A percentile compares a stretch with the other conserved stretches of the same genome.
Evolutionary conservation across 768 basidiomycete genomes (phyloP).

Genomic region (Mycena rosella): DNA sequence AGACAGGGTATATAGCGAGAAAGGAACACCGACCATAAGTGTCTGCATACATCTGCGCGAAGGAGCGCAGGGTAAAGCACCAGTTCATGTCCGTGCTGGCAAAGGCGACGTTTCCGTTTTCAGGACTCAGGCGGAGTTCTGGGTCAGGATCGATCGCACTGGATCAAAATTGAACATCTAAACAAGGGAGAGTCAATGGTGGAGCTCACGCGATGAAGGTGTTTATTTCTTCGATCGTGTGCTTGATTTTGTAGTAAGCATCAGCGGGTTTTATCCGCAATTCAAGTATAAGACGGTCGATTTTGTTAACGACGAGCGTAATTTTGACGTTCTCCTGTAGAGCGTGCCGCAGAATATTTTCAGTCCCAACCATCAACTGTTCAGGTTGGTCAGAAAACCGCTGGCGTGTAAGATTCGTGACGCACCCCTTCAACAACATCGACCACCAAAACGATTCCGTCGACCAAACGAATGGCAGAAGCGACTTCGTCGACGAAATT

Average conservation of each 20-base stretch:
- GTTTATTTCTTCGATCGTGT: slow-evolving; percentile 99
- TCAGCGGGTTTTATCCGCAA: slow-evolving; percentile 95
- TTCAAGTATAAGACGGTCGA: slow-evolving; percentile 97
- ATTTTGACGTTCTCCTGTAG: slow-evolving; percentile 91
- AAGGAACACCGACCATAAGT: slow-evolving; percentile 75
- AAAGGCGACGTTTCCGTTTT: slow-evolving; percentile 96
- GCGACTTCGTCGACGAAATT: slow-evolving; percentile 99
- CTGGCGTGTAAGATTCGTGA: slow-evolving; percentile 27
- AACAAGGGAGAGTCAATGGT: slow-evolving; percentile 1
- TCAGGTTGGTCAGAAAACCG: slow-evolving; percentile 33
- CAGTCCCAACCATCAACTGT: slow-evolving; percentile 94
- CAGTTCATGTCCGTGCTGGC: slow-evolving; percentile 97
- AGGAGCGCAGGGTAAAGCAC: slow-evolving; percentile 95
- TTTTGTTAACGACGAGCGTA: slow-evolving; percentile 96
- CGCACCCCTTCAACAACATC: slow-evolving; percentile 98
- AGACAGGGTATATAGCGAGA: not conserved
- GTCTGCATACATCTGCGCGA: slow-evolving; percentile 96
- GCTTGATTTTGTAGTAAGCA: slow-evolving; percentile 99
- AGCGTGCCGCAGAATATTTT: slow-evolving; percentile 89
- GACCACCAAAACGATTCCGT: slow-evolving; percentile 94
- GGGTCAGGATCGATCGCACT: slow-evolving; percentile 92
- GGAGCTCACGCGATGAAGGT: slow-evolving; percentile 86
- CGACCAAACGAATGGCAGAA: slow-evolving; percentile 84
- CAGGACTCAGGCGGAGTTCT: slow-evolving; percentile 89
- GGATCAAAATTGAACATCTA: slow-evolving; percentile 15